Evolutionary conservation across 176 grass and related monocot species (phyloP), one percentile per base, ranked within the genome.

Genomic region (Melocanna baccifera): DNA sequence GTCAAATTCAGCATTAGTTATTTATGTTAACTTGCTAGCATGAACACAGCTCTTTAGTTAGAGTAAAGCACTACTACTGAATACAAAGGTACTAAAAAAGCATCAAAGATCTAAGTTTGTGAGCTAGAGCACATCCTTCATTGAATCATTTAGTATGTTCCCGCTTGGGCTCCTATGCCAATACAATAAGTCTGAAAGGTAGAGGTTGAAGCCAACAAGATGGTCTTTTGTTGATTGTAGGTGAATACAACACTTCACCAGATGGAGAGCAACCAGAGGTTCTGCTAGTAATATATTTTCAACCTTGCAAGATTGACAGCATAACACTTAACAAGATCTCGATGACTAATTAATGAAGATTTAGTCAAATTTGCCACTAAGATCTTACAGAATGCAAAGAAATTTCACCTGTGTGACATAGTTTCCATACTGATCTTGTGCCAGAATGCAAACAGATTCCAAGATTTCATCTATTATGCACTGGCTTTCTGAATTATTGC

Each of bases 381-480:
- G n/a, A 45, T 56, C 14, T 12, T 20, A 29, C 23, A 58, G 23
- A 71, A 68, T 46, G 66, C 71, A 42, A 75, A 85, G 0, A 62
- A 68, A 68, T 64, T 58, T 86, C 55, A 93, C 96, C 96, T 98
- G 96, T 47, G 86, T 94, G 48, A 98, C 96, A 85, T 98, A 98
- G 79, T 98, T 98, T 15, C 96, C 96, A 64, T 95, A 98, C 83
- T 98, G 96, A 69, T 98, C 96, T 81, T 98, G 91, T 43, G 93
- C 91, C 12, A 98, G 84, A 20, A 69, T 89, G 88, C 93, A 98
- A 47, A 81, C 87, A 12, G 91, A 98, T 51, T 90, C 80, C 81
- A 98, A 85, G 73, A 98, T 98, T 79, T 98, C 96, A 87, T 98
- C 96, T 45, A 95, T 91, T 83, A 95, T 94, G 75, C 85, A 94